phyloP scores from a whole-genome alignment of 768 basidiomycete genomes.

The Kwoniella dejecticola region DNA sequence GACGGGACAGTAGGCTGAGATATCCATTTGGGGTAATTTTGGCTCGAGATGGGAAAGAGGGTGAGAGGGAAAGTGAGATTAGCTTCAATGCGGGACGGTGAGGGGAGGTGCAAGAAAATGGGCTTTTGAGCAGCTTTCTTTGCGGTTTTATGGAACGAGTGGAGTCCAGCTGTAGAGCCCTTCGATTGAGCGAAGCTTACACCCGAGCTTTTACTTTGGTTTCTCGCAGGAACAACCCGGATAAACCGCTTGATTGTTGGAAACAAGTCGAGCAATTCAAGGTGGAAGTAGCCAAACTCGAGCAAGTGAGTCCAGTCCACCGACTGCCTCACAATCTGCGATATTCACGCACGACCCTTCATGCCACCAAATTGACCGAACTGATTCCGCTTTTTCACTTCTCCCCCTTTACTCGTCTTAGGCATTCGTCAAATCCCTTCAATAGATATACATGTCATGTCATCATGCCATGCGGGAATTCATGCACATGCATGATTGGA shows the following conservation, averaged over 20 bases:
- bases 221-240: conserved; percentile 44
- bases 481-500: background rate
- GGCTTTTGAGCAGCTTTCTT: no score
- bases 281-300: conserved; percentile 53
- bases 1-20: no score
- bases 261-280: conserved; percentile 55
- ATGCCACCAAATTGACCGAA: background rate
- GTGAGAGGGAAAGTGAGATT: background rate
- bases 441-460: conserved; percentile 39
- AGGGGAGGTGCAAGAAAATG: no score
- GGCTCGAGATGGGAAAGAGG: no score
- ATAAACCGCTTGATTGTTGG: conserved; percentile 56
- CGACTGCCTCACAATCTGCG: background rate
- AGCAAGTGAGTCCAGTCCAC: conserved; percentile 43
- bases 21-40: no score
- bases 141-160: no score
- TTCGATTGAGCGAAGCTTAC: no score
- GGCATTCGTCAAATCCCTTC: conserved; percentile 51
- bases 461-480: no score
- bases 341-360: no score
- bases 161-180: no score
- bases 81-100: background rate
- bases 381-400: background rate
- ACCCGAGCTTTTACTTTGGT: background rate
- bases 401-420: background rate